Evolutionary conservation across 768 basidiomycete species (phyloP).

Genomic region (Podaxis carcinomalis): DNA sequence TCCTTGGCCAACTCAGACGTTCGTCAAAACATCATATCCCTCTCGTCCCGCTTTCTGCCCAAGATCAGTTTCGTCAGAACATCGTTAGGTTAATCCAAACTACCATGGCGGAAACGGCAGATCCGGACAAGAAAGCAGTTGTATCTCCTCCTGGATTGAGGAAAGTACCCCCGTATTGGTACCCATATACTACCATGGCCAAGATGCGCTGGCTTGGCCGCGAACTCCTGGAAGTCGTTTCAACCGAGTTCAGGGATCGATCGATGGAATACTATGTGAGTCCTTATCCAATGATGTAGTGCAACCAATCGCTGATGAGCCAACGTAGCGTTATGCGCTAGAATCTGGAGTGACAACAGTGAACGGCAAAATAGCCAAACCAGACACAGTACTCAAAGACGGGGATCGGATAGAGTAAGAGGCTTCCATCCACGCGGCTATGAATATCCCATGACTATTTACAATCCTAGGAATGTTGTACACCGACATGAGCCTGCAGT

Average conservation of each 20-base stretch:
- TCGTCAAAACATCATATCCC: conserved; percentile 33
- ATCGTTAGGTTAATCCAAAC: conserved; percentile 48
- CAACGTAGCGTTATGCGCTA: conserved; percentile 50
- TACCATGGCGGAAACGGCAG: conserved; percentile 19
- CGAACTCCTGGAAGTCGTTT: conserved; percentile 86
- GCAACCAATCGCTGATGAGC: background rate
- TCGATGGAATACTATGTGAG: conserved; percentile 95
- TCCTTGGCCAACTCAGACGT: conserved; percentile 23
- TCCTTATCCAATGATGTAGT: conserved; percentile 15
- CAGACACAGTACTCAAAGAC: conserved; percentile 74
- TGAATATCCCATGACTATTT: background rate
- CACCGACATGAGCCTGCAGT: conserved; percentile 98
- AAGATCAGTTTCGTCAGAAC: conserved; percentile 55
- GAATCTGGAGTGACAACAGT: conserved; percentile 94
- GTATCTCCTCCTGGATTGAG: conserved; percentile 49
- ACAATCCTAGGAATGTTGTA: conserved; percentile 69
- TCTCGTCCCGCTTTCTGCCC: conserved; percentile 44
- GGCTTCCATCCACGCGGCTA: conserved; percentile 14
- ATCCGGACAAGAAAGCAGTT: conserved; percentile 21
- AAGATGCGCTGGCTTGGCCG: conserved; percentile 88
- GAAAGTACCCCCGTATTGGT: conserved; percentile 88
- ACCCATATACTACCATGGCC: conserved; percentile 89
- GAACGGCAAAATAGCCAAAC: conserved; percentile 82
- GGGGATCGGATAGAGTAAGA: conserved; percentile 90
- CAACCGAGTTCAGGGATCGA: conserved; percentile 90